Base-by-base conservation (phyloP, 371 early-diverging fungal genomes). In the Gilbertella persicaria region DNA sequence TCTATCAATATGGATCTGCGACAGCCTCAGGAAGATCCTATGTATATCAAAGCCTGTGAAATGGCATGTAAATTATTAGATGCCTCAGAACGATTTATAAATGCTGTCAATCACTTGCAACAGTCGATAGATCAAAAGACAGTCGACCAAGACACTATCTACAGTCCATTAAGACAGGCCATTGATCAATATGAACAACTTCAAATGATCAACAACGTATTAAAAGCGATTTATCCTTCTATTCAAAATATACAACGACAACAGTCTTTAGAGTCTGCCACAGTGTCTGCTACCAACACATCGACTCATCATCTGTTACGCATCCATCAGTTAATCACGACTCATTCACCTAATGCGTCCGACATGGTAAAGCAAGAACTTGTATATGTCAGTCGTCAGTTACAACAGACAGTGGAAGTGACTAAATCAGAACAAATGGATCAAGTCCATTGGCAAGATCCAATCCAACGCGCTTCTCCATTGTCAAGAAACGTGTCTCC, bases 141-240 rank as follows among this genome's bases (percentile, higher is more conserved):
- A 33, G 12, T 9, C 13, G 33, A 14, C 5, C 9, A 33, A 21
- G 9, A 19, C 2, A 33, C 19, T 14, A 21, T 33, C 14, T 0
- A 10, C 47, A 33, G n/a, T 14, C 23, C 30, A 14, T n/a, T 47
- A 5, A 33, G 13, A n/a, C 19, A 14, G 33, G 20, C 29, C 19
- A 30, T 45, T 7, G 29, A 45, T 10, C 45, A 45, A 20, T 45
- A 45, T 14, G 45, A 45, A 19, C 20, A 45, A 5, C 30, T 45
- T 1, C 12, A 19, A 9, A 45, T 45, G 45, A 45, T 45, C 9
- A 19, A 29, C 3, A 45, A 45, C 29, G 45, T 30, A 8, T 3
- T 45, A 0, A 16, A 45, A 5, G n/a, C 45, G 1, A 45, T 45
- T 30, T 30, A 26, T 16, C 17, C 30, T 4, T 45, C 17, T 29